Percentiles rank a stretch among this genome's conserved stretches.
These are phyloP conservation scores for Halophytophthora batemanensis DNA, from an alignment of 352 stramenopile species.

Conservation along the genomic window DNA sequence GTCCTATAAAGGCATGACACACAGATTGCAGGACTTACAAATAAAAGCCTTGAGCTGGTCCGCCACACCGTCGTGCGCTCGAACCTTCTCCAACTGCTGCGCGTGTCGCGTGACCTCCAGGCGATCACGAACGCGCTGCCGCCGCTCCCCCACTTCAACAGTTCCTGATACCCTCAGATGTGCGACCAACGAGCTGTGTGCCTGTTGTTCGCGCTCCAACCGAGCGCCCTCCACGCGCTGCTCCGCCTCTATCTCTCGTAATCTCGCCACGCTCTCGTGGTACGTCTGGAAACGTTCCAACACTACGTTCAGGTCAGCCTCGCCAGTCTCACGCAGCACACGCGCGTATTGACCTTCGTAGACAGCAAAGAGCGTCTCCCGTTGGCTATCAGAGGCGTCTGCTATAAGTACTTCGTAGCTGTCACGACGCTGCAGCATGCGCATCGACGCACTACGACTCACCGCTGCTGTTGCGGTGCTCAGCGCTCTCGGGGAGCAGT, in stretches of 20 bases:
- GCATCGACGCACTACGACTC: slow-evolving; percentile 6
- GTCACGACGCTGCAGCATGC: slow-evolving; percentile 18
- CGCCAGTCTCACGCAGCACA: slow-evolving; percentile 43
- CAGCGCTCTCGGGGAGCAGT: slow-evolving; percentile 7
- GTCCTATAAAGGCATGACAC: background rate
- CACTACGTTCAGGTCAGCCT: slow-evolving; percentile 47
- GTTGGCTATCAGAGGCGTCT: slow-evolving; percentile 20
- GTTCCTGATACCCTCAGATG: slow-evolving; percentile 45
- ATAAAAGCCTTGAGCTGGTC: slow-evolving; percentile 48
- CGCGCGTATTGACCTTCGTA: slow-evolving; percentile 62
- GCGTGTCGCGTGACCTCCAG: slow-evolving; percentile 41
- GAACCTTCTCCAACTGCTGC: slow-evolving; percentile 33
- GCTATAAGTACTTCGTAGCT: slow-evolving; percentile 26
- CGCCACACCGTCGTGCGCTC: slow-evolving; percentile 37
- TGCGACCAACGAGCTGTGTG: slow-evolving; percentile 26
- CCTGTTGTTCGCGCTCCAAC: slow-evolving; percentile 28
- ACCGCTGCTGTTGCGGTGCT: slow-evolving; percentile 11
- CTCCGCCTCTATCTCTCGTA: slow-evolving; percentile 56
- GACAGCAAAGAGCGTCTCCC: slow-evolving; percentile 54
- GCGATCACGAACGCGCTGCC: slow-evolving; percentile 47
- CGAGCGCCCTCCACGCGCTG: slow-evolving; percentile 19
- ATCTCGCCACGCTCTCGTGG: slow-evolving; percentile 23
- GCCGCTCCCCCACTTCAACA: slow-evolving; percentile 47
- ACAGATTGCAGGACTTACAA: slow-evolving; percentile 21
- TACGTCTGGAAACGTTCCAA: slow-evolving; percentile 48